A percentile compares a stretch with the other conserved stretches of the same genome.
Evolutionary conservation across 2,329 filamentous ascomycete genomes (phyloP).

Genomic region (Blastomyces parvus): DNA sequence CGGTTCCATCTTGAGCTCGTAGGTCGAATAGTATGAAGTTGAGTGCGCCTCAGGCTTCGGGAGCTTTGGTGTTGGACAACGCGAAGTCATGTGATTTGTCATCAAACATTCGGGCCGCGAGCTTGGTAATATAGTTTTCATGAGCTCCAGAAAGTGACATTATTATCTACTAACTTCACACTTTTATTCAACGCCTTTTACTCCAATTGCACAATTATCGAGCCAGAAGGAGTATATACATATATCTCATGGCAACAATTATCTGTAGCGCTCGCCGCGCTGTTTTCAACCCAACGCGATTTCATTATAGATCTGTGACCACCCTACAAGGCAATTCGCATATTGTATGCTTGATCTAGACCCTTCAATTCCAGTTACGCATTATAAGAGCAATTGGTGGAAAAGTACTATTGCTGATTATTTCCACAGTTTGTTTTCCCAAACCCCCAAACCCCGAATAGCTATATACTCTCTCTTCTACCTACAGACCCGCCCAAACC

Average conservation of each 20-base stretch:
- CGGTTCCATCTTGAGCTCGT: neutral
- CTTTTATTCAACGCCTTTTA: neutral
- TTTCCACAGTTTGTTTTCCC: slow-evolving; percentile 22
- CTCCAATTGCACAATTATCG: neutral
- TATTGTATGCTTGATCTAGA: slow-evolving; percentile 28
- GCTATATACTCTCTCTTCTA: slow-evolving; percentile 47
- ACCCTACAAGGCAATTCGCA: slow-evolving; percentile 32
- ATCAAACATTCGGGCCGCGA: neutral
- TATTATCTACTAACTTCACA: neutral
- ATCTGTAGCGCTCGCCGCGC: slow-evolving; percentile 19
- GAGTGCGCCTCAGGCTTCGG: neutral
- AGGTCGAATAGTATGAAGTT: neutral
- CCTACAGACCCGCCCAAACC: slow-evolving; percentile 45
- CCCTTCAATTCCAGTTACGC: neutral
- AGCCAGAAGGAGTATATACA: neutral
- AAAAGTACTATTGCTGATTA: neutral
- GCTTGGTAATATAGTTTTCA: too few species aligned
- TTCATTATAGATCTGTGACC: slow-evolving; percentile 25
- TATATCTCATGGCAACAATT: slow-evolving; percentile 21
- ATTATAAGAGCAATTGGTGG: neutral
- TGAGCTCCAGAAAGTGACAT: neutral
- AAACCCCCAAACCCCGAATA: slow-evolving; percentile 31
- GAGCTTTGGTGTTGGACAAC: neutral
- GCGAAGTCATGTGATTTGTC: neutral
- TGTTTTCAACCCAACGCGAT: slow-evolving; percentile 17